Evolutionary conservation across 2,329 filamentous ascomycete genomes (phyloP).

Genomic region (Magnaporthiopsis incrustans): DNA sequence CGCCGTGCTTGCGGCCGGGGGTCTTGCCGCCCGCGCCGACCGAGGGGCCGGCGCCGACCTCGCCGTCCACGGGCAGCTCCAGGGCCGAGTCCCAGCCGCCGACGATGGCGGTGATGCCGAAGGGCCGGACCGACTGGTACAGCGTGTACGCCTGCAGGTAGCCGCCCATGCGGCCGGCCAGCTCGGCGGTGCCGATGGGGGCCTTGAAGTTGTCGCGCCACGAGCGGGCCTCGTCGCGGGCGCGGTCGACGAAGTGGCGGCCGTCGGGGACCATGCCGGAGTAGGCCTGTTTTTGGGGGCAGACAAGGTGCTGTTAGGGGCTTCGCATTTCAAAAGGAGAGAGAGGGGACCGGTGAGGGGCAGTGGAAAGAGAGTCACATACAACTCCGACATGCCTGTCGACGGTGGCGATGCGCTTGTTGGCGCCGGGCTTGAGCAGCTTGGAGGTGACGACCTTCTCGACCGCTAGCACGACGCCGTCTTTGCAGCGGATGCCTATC

Average conservation of each 20-base stretch:
- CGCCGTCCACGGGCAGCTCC: conserved; percentile 78
- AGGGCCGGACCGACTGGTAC: conserved; percentile 92
- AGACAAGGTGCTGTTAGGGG: not conserved
- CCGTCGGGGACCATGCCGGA: conserved; percentile 93
- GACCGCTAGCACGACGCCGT: conserved; percentile 89
- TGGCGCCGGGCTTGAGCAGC: conserved; percentile 87
- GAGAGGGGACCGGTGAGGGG: not conserved
- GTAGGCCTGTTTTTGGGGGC: conserved; percentile 56
- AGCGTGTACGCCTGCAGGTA: conserved; percentile 97
- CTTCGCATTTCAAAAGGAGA: no score
- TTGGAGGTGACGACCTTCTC: conserved; percentile 97
- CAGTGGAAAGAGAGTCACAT: not conserved
- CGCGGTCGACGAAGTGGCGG: conserved; percentile 87
- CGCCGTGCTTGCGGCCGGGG: conserved; percentile 66
- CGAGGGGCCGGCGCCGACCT: conserved; percentile 75
- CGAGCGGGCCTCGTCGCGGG: conserved; percentile 83
- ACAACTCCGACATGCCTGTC: conserved; percentile 82
- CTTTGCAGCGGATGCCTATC: conserved; percentile 93
- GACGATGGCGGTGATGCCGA: conserved; percentile 91
- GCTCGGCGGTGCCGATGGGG: conserved; percentile 79
- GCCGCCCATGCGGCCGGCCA: conserved; percentile 87
- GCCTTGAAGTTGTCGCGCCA: conserved; percentile 95
- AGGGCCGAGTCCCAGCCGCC: conserved; percentile 88
- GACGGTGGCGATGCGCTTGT: conserved; percentile 93
- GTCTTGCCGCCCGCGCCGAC: conserved; percentile 80